Percentiles rank a stretch among this genome's conserved stretches.
Conservation (phyloP, 2,329 filamentous ascomycete species). For the Emericellopsis cladophorae region DNA sequence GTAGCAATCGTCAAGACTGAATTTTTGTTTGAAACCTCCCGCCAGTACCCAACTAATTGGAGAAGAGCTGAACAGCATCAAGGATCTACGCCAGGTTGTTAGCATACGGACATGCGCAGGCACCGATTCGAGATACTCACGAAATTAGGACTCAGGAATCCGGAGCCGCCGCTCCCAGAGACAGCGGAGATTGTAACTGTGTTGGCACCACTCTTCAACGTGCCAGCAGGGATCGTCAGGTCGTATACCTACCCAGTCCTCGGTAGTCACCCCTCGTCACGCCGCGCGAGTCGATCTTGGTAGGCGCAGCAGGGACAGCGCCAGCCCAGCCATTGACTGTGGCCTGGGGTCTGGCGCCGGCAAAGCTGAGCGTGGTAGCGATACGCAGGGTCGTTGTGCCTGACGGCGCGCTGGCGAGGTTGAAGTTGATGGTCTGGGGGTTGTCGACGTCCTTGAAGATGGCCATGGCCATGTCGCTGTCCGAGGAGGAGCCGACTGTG, state of each 20-base stretch:
- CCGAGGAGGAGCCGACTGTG: constrained; percentile 41
- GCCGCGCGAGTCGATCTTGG: constrained; percentile 51
- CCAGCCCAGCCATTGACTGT: constrained; percentile 42
- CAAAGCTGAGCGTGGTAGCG: constrained; percentile 51
- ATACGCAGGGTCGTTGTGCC: constrained; percentile 47
- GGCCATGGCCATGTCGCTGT: constrained; percentile 51
- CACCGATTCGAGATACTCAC: constrained; percentile 9
- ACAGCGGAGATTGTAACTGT: constrained; percentile 48
- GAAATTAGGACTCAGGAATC: constrained; percentile 45
- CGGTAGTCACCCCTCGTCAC: constrained; percentile 54
- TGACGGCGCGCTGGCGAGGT: constrained; percentile 31
- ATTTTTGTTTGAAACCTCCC: not conserved
- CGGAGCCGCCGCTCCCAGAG: constrained; percentile 43
- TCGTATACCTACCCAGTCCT: constrained; percentile 52
- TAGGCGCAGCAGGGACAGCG: constrained; percentile 36
- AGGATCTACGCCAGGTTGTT: not conserved
- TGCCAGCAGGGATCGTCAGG: constrained; percentile 44
- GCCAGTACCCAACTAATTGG: not conserved
- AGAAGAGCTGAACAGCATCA: not conserved
- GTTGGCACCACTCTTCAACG: constrained; percentile 45
- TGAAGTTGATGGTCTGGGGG: constrained; percentile 48
- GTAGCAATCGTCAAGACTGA: not conserved
- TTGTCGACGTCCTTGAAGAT: constrained; percentile 48
- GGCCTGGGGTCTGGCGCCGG: constrained; percentile 42
- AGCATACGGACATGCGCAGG: not conserved